These are phyloP conservation scores for Colletotrichum lentis DNA, from an alignment of 2,329 filamentous ascomycete species.

Conservation along the genomic window DNA sequence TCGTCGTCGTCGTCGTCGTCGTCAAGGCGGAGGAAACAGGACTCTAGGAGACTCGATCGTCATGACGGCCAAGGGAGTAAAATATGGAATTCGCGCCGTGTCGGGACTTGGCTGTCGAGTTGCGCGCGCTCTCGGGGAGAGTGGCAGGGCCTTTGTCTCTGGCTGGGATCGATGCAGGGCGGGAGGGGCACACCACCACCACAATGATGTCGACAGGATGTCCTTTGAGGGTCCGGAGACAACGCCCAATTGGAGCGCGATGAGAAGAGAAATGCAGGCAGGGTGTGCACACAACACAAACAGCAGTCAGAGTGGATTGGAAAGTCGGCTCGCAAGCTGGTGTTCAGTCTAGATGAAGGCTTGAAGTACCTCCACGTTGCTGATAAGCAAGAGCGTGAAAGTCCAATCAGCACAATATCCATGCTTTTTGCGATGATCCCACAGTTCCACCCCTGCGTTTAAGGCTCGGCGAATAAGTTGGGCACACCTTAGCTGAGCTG, in stretches of 20 bases:
- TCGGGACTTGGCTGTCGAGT: constrained; percentile 22
- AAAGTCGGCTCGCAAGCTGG: constrained; percentile 28
- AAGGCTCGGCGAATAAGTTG: constrained; percentile 20
- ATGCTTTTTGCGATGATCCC: constrained; percentile 33
- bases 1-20: constrained; percentile 35
- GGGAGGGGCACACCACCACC: neutral
- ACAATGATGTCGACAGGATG: neutral
- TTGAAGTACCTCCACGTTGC: constrained; percentile 30
- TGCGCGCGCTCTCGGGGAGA: constrained; percentile 1
- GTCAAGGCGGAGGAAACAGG: constrained; percentile 34
- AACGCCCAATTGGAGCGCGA: neutral
- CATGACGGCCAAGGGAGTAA: constrained; percentile 35
- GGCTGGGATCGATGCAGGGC: constrained; percentile 19
- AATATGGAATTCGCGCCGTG: constrained; percentile 32
- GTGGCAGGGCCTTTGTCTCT: constrained; percentile 13
- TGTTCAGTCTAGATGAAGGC: constrained; percentile 22
- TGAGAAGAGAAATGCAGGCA: neutral
- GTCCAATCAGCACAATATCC: constrained; percentile 27
- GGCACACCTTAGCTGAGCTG: constrained; percentile 17
- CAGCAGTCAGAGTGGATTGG: neutral
- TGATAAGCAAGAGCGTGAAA: constrained; percentile 33
- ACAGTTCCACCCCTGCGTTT: constrained; percentile 27
- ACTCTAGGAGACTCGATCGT: constrained; percentile 37
- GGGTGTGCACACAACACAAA: neutral
- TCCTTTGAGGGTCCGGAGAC: neutral